Evolutionary conservation across 2,329 filamentous ascomycete genomes (phyloP).

Genomic region (Chrysoporthe austroafricana): DNA sequence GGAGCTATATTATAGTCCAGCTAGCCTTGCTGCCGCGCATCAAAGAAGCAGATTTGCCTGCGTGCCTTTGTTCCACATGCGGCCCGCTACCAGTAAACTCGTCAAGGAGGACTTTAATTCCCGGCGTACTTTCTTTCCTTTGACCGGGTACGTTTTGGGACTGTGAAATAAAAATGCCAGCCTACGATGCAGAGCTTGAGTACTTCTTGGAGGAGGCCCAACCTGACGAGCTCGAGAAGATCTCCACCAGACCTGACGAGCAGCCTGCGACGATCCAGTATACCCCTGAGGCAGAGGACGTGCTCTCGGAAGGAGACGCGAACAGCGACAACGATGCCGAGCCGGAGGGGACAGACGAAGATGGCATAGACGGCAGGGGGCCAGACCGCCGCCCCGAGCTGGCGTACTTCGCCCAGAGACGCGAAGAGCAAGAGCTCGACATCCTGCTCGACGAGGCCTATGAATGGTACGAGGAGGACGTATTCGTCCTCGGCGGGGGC

Average conservation of each 20-base stretch:
- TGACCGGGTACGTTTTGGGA: not conserved
- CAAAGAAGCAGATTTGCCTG: too few species aligned
- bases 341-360: not conserved
- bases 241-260: not conserved
- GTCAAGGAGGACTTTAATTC: not conserved
- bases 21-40: too few species aligned
- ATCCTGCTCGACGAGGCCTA: not conserved
- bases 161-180: not conserved
- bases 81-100: not conserved
- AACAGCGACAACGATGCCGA: not conserved
- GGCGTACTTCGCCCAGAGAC: not conserved
- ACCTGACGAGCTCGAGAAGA: not conserved
- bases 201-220: not conserved
- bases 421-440: not conserved
- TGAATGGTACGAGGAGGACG: slow-evolving; percentile 5
- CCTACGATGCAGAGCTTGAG: not conserved
- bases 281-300: not conserved
- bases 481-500: not conserved
- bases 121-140: not conserved
- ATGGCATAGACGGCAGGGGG: not conserved
- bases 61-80: too few species aligned
- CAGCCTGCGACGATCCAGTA: not conserved
- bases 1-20: too few species aligned
- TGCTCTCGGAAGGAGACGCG: not conserved
- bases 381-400: not conserved